phyloP scores from a whole-genome alignment of 495 filamentous ascomycete genomes.

The Oleoguttula mirabilis region DNA sequence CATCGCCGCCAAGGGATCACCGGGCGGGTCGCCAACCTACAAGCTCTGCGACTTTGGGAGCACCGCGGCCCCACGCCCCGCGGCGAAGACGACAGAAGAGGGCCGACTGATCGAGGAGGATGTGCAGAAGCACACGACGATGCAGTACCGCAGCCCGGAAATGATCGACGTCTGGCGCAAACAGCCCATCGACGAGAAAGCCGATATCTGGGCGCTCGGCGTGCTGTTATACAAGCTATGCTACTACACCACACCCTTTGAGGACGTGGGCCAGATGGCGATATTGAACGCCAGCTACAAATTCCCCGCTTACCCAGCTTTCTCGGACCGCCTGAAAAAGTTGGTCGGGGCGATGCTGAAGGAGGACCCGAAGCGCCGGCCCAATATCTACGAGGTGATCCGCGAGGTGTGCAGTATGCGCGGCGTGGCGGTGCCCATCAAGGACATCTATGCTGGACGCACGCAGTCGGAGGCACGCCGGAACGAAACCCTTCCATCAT shows the following conservation, averaged over 20 bases:
- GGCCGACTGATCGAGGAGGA: slow-evolving; percentile 90
- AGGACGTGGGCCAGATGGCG: slow-evolving; percentile 95
- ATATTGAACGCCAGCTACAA: slow-evolving; percentile 94
- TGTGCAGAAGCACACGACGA: slow-evolving; percentile 89
- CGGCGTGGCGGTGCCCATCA: slow-evolving; percentile 75
- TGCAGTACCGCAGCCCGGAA: slow-evolving; percentile 95
- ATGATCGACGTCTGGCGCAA: slow-evolving; percentile 98
- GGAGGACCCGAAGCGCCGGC: slow-evolving; percentile 68
- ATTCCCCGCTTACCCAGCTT: slow-evolving; percentile 74
- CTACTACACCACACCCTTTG: slow-evolving; percentile 98
- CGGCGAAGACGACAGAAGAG: slow-evolving; percentile 72
- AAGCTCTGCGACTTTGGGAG: slow-evolving; percentile 98
- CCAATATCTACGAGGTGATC: slow-evolving; percentile 89
- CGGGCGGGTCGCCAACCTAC: slow-evolving; percentile 46
- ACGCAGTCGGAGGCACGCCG: slow-evolving; percentile 50
- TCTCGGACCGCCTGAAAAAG: slow-evolving; percentile 82
- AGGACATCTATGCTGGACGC: slow-evolving; percentile 78
- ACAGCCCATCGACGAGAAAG: slow-evolving; percentile 96
- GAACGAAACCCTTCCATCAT: slow-evolving; percentile 49
- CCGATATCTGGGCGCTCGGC: slow-evolving; percentile 94
- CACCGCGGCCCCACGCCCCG: slow-evolving; percentile 67
- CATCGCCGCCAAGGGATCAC: slow-evolving; percentile 58
- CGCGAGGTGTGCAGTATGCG: slow-evolving; percentile 79
- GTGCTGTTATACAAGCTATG: slow-evolving; percentile 96
- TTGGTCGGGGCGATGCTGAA: slow-evolving; percentile 87